phyloP scores from a whole-genome alignment of 75 land plant species.

The Chamaecyparis obtusa region DNA sequence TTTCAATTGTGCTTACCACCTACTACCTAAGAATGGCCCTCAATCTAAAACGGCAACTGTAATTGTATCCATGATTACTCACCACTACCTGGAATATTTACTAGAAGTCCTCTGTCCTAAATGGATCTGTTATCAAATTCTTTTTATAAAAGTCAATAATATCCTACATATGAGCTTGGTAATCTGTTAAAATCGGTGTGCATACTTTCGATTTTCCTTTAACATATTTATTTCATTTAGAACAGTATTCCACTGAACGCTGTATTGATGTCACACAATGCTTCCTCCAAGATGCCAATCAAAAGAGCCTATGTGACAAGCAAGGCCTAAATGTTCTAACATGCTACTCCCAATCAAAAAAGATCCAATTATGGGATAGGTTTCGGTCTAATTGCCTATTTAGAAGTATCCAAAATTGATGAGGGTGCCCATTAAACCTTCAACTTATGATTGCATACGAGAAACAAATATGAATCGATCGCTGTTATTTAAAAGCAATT shows the following conservation, averaged over 20 bases:
- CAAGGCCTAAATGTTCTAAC: not conserved
- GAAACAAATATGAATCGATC: too few relatives aligned
- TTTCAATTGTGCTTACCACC: not conserved
- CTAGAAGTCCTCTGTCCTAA: not conserved
- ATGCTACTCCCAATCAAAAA: not conserved
- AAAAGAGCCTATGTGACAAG: not conserved
- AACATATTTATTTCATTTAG: not conserved
- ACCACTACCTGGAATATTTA: not conserved
- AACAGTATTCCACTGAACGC: not conserved
- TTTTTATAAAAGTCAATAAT: not conserved
- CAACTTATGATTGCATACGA: too few relatives aligned
- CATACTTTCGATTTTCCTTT: not conserved
- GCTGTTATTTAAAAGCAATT: too few relatives aligned
- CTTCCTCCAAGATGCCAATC: not conserved
- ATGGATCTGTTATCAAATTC: not conserved
- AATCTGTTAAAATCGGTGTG: not conserved
- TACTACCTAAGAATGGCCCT: not conserved
- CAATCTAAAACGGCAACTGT: not conserved
- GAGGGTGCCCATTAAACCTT: too few relatives aligned
- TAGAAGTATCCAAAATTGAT: too few relatives aligned
- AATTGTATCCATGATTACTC: not conserved
- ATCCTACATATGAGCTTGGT: not conserved
- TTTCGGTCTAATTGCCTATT: too few relatives aligned
- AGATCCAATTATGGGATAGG: too few relatives aligned
- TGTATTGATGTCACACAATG: not conserved